Evolutionary conservation across 164 flowering plant species (phyloP).

Genomic region (Nymphaea thermarum): DNA sequence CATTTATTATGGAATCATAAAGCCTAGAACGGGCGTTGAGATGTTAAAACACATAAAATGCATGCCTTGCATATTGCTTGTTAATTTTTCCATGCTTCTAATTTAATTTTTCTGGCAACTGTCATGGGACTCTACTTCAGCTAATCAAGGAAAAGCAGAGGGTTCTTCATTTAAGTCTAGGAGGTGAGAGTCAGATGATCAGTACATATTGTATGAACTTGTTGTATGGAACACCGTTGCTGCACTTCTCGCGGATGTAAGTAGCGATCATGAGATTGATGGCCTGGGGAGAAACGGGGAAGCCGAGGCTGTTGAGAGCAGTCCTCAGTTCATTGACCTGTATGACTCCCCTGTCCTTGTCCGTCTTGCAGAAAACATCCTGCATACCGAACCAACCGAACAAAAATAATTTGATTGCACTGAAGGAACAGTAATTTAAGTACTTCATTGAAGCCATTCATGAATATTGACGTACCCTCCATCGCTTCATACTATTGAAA

Average conservation of each 20-base stretch:
- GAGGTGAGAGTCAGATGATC: not conserved
- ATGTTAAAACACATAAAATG: too few species aligned
- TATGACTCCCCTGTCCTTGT: not conserved
- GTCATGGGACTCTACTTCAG: too few species aligned
- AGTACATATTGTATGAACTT: not conserved
- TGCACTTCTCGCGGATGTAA: not conserved
- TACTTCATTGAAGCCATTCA: not conserved
- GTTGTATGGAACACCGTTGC: not conserved
- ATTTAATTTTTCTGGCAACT: too few species aligned
- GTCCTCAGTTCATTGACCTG: not conserved
- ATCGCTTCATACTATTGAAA: not conserved
- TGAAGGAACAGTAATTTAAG: too few species aligned
- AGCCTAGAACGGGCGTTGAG: too few species aligned
- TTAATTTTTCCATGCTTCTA: too few species aligned
- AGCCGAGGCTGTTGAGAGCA: not conserved
- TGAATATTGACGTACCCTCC: not conserved
- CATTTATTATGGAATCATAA: too few species aligned
- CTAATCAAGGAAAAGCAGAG: too few species aligned
- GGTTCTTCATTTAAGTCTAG: too few species aligned
- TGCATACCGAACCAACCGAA: not conserved
- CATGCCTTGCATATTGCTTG: too few species aligned
- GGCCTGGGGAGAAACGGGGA: not conserved
- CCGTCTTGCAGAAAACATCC: not conserved
- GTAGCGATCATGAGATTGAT: not conserved
- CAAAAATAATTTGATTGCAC: too few species aligned